Evolutionary conservation across 495 filamentous ascomycete genomes (phyloP), one percentile per base, ranked within the genome.

Genomic region (Aspergillus saccharolyticus): DNA sequence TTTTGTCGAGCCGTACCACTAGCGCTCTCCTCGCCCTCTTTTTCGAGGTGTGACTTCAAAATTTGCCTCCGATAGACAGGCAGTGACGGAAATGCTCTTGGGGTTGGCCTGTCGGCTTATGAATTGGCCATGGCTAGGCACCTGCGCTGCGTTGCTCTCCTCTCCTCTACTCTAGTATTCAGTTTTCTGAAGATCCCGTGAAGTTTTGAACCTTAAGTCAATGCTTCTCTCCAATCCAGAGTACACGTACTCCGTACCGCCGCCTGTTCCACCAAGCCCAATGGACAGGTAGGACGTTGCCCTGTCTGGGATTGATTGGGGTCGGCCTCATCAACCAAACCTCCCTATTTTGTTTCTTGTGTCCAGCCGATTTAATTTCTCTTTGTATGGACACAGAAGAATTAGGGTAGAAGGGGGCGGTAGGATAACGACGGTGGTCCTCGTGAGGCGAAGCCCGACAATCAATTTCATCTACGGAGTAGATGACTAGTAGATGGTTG

Each of bases 261-360:
- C 28, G 20, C 54, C 39, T 49, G 44, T 56, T 42, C 54, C n/a
- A 49, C 54, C 42, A 18, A 45, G 43, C 56, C n/a, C 50, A 58
- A 58, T 53, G 24, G 39, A 21, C 6, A 19, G n/a, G 50, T 47
- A 58, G 30, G 25, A 53, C 44, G 42, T 45, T 58, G 56, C 42
- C 44, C 19, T 18, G 45, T 15, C 45, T 28, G 10, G 18, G 44
- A 50, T 42, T 56, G 45, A 54, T 54, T 54, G 39, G 19, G 33
- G 33, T 39, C 33, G 25, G 25, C 25, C 17, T 48, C 53, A 28
- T 55, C 24, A 48, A 22, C 33, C 33, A 39, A 2, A 12, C 33
- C 33, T 39, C 33, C 33, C 22, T 39, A 18, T 46, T 25, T 15
- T 45, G 33, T 22, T 42, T 43, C n/a, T 55, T 45, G 19, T 25